Conservation (phyloP, 805 yeast genomes). For the Metschnikowia similis region DNA sequence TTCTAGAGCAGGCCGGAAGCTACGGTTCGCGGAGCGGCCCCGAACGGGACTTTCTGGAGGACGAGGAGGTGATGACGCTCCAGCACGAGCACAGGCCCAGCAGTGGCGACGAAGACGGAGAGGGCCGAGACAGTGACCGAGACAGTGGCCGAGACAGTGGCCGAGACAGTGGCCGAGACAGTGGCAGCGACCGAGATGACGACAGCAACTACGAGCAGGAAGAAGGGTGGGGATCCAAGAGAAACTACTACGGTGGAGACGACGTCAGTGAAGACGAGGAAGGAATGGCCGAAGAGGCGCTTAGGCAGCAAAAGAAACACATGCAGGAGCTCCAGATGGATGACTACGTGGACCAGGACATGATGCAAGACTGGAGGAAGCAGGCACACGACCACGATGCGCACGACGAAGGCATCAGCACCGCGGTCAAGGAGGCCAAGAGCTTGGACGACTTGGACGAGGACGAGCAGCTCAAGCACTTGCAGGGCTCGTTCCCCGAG, state of each 20-base stretch:
- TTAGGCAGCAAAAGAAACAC: slow-evolving; percentile 73
- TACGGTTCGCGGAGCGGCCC: slow-evolving; percentile 21
- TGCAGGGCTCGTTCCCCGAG: slow-evolving; percentile 74
- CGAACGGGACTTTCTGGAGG: slow-evolving; percentile 39
- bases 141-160: slow-evolving; percentile 34
- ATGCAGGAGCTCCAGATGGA: slow-evolving; percentile 68
- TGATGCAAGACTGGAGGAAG: slow-evolving; percentile 74
- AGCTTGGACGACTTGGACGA: slow-evolving; percentile 38
- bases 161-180: slow-evolving; percentile 45
- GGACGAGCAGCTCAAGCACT: slow-evolving; percentile 48
- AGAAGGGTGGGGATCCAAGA: slow-evolving; percentile 44
- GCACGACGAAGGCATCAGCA: slow-evolving; percentile 16
- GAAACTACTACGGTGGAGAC: slow-evolving; percentile 53
- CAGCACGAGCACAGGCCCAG: slow-evolving; percentile 9
- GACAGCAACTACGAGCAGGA: slow-evolving; percentile 45
- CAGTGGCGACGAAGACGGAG: slow-evolving; percentile 22
- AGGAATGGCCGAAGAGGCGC: slow-evolving; percentile 83
- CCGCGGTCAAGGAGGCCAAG: slow-evolving; percentile 14
- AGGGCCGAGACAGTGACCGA: slow-evolving; percentile 26
- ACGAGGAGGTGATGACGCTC: slow-evolving; percentile 52
- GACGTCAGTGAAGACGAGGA: slow-evolving; percentile 70
- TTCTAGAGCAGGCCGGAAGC: slow-evolving; percentile 55
- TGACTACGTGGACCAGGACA: slow-evolving; percentile 61
- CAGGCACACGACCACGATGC: slow-evolving; percentile 45
- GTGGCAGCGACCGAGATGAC: slow-evolving; percentile 47